These are phyloP conservation scores for Gliomastix tumulicola DNA, from an alignment of 2,329 filamentous ascomycete species.

Conservation along the genomic window DNA sequence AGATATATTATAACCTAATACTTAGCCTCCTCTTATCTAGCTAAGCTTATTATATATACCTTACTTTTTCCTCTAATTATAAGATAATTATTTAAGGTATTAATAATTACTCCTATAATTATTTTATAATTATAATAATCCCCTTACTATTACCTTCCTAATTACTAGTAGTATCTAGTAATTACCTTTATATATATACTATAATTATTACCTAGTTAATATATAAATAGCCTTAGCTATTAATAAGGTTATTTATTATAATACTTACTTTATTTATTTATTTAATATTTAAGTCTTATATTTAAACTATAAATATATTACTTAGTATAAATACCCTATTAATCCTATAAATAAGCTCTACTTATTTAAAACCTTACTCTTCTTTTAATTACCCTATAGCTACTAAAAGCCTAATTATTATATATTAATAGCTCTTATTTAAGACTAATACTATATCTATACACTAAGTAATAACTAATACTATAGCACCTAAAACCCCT, in stretches of 20 bases:
- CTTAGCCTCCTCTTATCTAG: no score
- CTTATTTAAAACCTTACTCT: no score
- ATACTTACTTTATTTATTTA: background rate
- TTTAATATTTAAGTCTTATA: background rate
- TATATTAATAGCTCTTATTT: background rate
- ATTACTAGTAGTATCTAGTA: background rate
- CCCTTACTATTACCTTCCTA: background rate
- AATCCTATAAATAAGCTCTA: slow-evolving; percentile 1
- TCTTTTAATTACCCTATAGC: background rate
- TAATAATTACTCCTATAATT: no score
- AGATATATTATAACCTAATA: no score
- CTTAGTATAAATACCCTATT: background rate
- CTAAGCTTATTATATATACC: no score
- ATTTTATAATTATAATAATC: background rate
- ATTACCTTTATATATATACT: background rate
- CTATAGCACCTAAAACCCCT: background rate
- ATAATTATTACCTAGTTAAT: background rate
- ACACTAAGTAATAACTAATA: background rate
- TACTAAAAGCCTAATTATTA: background rate
- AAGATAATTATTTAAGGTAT: no score
- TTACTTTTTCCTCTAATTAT: no score
- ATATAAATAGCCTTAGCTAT: background rate
- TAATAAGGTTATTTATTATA: background rate
- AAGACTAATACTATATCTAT: background rate
- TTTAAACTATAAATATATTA: background rate